Base-by-base conservation (phyloP, 2,329 filamentous ascomycete species). In the Monosporascus sp. region DNA sequence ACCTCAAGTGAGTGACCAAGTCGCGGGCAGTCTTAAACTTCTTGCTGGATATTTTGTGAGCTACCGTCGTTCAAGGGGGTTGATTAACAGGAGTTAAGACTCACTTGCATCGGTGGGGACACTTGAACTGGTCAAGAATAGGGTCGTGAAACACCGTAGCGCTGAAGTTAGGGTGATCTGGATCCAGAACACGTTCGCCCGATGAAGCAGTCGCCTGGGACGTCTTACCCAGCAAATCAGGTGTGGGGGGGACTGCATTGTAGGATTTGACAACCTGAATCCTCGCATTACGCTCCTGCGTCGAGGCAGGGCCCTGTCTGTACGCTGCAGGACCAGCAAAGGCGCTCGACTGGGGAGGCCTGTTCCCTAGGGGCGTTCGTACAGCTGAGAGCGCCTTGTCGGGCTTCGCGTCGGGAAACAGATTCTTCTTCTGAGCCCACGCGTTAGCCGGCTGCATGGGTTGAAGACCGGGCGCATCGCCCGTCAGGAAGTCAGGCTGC, bases 101-200 rank as follows among this genome's bases (percentile, higher is more conserved):
- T 71, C 70, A 81, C 75, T 70, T 67, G 75, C 84, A 87, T 3
- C 64, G 59, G 52, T 79, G 74, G 0, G 83, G 83, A 51, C 84
- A 87, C 51, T 66, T 70, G 68, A 75, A 87, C 48, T 69, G 72
- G 46, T 68, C 63, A 1, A 72, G 68, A 31, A 74, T 65, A 0
- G 65, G 50, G 41, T 76, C 68, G 52, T 64, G 75, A 69, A 83
- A 85, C 6, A 68, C 66, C 2, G 71, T 66, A 1, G 72, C 65
- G 43, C 78, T 72, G 66, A 80, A 85, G 9, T 71, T 66, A 0
- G 65, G 65, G 48, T 74, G 70, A 4, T 71, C 58, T 0, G 83
- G 82, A 52, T 85, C 74, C 37, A 71, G 51, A 4, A 63, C 57
- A 22, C 54, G 58, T 25, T 57, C 35, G 50, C 39, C 52, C 7